A percentile compares a stretch with the other conserved stretches of the same genome.
These are phyloP conservation scores for Ambrosiella beaveri DNA, from an alignment of 2,329 filamentous ascomycete species.

Conservation along the genomic window DNA sequence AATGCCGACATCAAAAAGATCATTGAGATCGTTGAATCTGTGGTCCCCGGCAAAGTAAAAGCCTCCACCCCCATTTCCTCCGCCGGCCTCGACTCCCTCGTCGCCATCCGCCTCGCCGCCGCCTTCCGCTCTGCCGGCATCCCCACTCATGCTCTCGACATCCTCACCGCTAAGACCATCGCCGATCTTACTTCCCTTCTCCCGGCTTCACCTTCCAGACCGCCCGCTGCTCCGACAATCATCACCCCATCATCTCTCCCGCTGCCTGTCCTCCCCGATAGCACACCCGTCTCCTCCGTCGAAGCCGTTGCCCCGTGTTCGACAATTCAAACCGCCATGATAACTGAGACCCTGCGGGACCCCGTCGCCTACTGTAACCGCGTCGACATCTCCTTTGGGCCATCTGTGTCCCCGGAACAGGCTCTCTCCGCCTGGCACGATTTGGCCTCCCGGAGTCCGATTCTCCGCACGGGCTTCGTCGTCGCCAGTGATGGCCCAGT, in stretches of 20 bases:
- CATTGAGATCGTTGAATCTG: constrained; percentile 21
- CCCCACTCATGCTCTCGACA: constrained; percentile 36
- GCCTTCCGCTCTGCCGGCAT: constrained; percentile 40
- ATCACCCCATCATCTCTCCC: not conserved
- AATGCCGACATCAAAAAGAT: not conserved
- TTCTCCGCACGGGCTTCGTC: constrained; percentile 59
- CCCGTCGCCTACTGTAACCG: constrained; percentile 58
- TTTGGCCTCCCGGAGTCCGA: constrained; percentile 39
- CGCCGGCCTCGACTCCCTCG: constrained; percentile 47
- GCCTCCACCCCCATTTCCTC: constrained; percentile 29
- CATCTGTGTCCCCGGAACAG: constrained; percentile 19
- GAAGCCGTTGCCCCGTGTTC: constrained; percentile 45
- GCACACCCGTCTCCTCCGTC: constrained; percentile 13
- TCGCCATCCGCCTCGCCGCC: constrained; percentile 38
- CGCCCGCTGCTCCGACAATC: not conserved
- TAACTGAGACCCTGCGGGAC: constrained; percentile 50
- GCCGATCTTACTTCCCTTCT: not conserved
- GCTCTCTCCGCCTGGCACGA: constrained; percentile 32
- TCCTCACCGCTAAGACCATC: constrained; percentile 21
- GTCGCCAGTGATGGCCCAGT: constrained; percentile 35
- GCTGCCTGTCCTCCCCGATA: not conserved
- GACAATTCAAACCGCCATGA: constrained; percentile 61
- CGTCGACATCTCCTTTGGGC: constrained; percentile 44
- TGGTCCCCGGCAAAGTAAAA: constrained; percentile 23
- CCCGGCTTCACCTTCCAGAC: not conserved